A percentile compares a stretch with the other conserved stretches of the same genome.
phyloP scores from a whole-genome alignment of 805 yeast genomes.

The Saccharomycopsis sp. region DNA sequence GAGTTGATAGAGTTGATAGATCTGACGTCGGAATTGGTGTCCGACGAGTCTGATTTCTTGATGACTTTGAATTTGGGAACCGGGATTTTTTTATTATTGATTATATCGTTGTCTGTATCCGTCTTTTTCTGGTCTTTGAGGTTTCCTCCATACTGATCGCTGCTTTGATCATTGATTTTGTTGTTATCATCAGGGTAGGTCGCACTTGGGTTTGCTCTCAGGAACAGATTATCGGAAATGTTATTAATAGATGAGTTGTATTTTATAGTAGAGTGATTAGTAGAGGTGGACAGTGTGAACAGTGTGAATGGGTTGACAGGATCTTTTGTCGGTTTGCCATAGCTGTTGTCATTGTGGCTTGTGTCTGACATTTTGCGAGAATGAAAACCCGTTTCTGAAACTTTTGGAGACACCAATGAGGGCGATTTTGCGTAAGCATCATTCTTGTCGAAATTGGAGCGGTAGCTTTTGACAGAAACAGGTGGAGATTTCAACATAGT shows the following conservation, averaged over 20 bases:
- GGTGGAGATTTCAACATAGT: slow-evolving; percentile 7
- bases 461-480: slow-evolving; percentile 8
- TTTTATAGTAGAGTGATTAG: background rate
- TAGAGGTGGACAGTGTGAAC: background rate
- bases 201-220: background rate
- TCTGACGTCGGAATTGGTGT: background rate
- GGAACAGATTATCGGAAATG: too few species aligned
- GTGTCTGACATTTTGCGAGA: background rate
- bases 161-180: background rate
- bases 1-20: slow-evolving; percentile 1
- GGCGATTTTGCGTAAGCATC: slow-evolving; percentile 9
- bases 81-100: slow-evolving; percentile 2
- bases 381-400: background rate
- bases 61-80: slow-evolving; percentile 17
- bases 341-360: background rate
- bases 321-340: background rate
- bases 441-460: slow-evolving; percentile 12
- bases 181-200: background rate
- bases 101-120: background rate
- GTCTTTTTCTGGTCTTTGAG: background rate
- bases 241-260: background rate
- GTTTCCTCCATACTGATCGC: background rate
- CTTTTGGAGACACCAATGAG: background rate
- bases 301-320: background rate
- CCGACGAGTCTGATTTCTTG: slow-evolving; percentile 1